Base-by-base conservation (phyloP, 805 yeast species). In the Yamadazyma philogaea region DNA sequence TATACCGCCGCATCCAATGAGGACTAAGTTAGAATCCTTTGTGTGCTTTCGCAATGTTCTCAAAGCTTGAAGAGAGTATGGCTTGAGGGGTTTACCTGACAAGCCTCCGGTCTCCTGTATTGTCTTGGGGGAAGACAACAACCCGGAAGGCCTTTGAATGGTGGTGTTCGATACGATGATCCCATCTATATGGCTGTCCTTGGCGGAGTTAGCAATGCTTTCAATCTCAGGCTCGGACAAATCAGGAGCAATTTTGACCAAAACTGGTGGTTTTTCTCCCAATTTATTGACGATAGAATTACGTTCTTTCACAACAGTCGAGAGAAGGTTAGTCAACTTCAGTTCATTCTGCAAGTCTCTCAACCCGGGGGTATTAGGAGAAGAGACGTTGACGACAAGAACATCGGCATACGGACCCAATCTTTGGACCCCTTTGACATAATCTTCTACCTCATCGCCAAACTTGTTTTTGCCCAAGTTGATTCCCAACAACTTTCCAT, bases 331-430 rank as follows among this genome's bases (percentile, higher is more conserved):
- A 6, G 87, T 78, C 46, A 91, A 74, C 59, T 84, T 86, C 43
- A 72, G 72, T 52, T 87, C 95, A 43, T 69, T 78, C 68, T 91
- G 98, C 52, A 91, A 74, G 53, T 81, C 87, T 56, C 98, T 78
- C 52, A 91, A 74, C 2, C 97, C 97, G 4, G 98, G 98, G 1
- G 98, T 91, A 59, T 91, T 91, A 40, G 98, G 98, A 37, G 95
- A 85, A 1, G 96, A 88, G 11, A 91, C 96, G 56, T 91, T 91
- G 50, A 91, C 78, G 15, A 91, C 91, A 47, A 91, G 70, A 6
- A 87, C 89, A 64, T 91, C 98, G 4, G 98, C 96, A 53, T 72
- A 80, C 10, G 81, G 79, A 10, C 95, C 96, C 51, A 91, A 79
- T 42, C 82, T 74, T 45, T 79, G 79, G 19, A 91, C 96, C 47